Conservation (phyloP, 2,329 filamentous ascomycete species). For the Westerdykella ornata region DNA sequence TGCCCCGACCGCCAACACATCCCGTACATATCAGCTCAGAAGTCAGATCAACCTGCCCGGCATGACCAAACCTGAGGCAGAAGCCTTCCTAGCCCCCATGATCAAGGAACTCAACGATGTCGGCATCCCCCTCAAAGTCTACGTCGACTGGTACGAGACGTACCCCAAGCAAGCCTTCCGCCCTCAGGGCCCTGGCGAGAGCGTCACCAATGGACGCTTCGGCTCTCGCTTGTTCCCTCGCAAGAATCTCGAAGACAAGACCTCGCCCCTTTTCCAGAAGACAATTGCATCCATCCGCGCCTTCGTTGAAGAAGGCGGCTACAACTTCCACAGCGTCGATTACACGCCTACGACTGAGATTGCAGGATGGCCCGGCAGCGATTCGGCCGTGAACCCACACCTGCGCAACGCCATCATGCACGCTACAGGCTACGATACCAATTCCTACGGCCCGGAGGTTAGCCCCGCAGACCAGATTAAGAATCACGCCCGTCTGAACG, state of each 20-base stretch:
- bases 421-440: constrained; percentile 21
- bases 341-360: constrained; percentile 11
- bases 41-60: constrained; percentile 17
- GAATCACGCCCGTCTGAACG: constrained; percentile 17
- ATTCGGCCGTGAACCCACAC: constrained; percentile 17
- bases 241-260: constrained; percentile 17
- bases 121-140: constrained; percentile 16
- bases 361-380: constrained; percentile 17
- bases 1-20: constrained; percentile 4
- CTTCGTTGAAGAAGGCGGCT: constrained; percentile 16
- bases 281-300: constrained; percentile 18
- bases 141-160: constrained; percentile 5
- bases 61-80: constrained; percentile 12
- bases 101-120: constrained; percentile 13
- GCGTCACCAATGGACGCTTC: constrained; percentile 15
- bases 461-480: constrained; percentile 16
- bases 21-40: constrained; percentile 12
- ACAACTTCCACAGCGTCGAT: constrained; percentile 24
- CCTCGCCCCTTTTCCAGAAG: constrained; percentile 9
- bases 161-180: constrained; percentile 15
- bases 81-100: constrained; percentile 15
- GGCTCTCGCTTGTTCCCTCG: constrained; percentile 31
- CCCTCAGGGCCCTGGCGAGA: constrained; percentile 15
- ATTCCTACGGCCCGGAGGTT: constrained; percentile 13
- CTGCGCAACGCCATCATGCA: constrained; percentile 22